Conservation (phyloP, 2,329 filamentous ascomycete genomes). For the Dactylellina cionopaga region DNA sequence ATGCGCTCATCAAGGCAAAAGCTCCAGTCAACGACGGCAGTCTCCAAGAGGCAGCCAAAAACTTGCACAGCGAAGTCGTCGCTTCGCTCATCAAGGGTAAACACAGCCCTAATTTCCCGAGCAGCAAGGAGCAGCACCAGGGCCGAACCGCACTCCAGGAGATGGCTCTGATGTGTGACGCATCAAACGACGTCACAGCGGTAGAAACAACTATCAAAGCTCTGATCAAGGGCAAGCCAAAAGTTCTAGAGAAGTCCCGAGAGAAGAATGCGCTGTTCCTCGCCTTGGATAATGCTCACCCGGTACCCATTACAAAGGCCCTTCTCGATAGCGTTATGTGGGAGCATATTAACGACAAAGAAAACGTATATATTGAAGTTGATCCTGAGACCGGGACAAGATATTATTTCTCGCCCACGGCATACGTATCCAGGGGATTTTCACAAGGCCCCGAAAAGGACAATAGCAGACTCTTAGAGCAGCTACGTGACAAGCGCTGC, state of each 20-base stretch:
- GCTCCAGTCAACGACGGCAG: constrained; percentile 20
- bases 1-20: constrained; percentile 8
- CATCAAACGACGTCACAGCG: not conserved
- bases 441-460: constrained; percentile 9
- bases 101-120: constrained; percentile 20
- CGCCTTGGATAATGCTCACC: constrained; percentile 26
- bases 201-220: constrained; percentile 15
- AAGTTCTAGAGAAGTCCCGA: constrained; percentile 17
- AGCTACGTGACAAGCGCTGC: constrained; percentile 12
- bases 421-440: constrained; percentile 11
- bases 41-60: constrained; percentile 23
- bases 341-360: constrained; percentile 27
- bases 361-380: constrained; percentile 18
- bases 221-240: constrained; percentile 9
- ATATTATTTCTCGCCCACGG: constrained; percentile 18
- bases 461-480: constrained; percentile 1
- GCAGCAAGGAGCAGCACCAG: constrained; percentile 20
- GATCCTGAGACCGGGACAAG: constrained; percentile 1
- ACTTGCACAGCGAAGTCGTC: constrained; percentile 14
- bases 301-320: constrained; percentile 15
- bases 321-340: constrained; percentile 31
- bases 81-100: constrained; percentile 6
- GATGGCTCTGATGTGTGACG: constrained; percentile 17
- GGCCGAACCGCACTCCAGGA: constrained; percentile 21
- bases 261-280: constrained; percentile 28